Percentiles rank a stretch among this genome's conserved stretches.
phyloP scores from a whole-genome alignment of 2,329 filamentous ascomycete genomes.

The Fragosphaeria purpurea region DNA sequence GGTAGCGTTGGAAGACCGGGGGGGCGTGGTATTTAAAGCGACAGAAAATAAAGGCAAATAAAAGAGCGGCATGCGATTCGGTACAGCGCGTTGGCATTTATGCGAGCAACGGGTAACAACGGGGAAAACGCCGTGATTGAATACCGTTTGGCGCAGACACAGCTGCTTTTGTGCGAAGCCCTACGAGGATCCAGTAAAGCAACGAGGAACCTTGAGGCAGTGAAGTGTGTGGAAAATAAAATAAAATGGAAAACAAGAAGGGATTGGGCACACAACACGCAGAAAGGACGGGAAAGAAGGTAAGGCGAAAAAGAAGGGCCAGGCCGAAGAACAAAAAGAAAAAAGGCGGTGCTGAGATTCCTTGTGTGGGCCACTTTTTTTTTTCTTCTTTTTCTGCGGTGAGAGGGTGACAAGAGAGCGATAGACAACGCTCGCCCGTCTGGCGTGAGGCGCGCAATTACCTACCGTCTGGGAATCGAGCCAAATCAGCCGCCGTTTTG shows the following conservation, averaged over 20 bases:
- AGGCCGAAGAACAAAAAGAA: not conserved
- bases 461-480: no score
- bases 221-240: not conserved
- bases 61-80: not conserved
- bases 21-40: conserved; percentile 5
- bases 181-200: no score
- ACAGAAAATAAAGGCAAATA: not conserved
- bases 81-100: not conserved
- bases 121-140: no score
- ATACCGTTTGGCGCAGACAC: no score
- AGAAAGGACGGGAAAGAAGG: not conserved
- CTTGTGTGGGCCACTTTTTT: not conserved
- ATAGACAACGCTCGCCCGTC: no score
- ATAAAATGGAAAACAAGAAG: not conserved
- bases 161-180: no score
- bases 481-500: no score
- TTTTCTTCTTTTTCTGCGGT: conserved; percentile 3
- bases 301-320: not conserved
- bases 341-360: not conserved
- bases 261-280: not conserved
- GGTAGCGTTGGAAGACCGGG: not conserved
- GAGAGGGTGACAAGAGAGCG: not conserved
- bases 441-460: no score
- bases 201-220: not conserved
- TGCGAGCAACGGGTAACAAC: no score